Base-by-base conservation (phyloP, 805 yeast species). In the Ogataea methanolica region DNA sequence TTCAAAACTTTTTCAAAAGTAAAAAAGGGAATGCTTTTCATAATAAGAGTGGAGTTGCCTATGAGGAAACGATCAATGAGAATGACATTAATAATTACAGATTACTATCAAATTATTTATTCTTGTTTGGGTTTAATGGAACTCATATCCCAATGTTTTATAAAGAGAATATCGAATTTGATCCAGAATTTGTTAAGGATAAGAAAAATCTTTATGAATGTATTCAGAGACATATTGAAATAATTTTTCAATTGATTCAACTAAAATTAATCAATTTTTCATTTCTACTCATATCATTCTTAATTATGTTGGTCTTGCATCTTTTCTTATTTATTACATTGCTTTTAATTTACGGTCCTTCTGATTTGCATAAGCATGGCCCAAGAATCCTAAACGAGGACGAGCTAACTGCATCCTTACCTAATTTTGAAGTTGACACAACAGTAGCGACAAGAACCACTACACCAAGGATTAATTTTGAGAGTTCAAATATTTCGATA, bases 191-290 rank as follows among this genome's bases (percentile, higher is more conserved):
- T 14, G 39, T 47, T 29, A 44, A 39, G 22, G 43, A 45, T 14
- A 51, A 53, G 29, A 42, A 37, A 15, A 47, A 44, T n/a, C 42
- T 52, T n/a, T 60, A 58, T 43, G 44, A 41, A n/a, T 45, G 40
- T 33, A 56, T 60, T 16, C 54, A 55, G 35, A 45, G 41, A 5
- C 42, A 57, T 26, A 46, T 52, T 7, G 42, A 44, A 17, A 46
- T 46, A 14, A 41, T 61, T 9, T 47, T 54, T 22, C 36, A 40
- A 7, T 42, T 62, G 16, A 47, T 59, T 15, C 53, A 53, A 26
- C 39, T 61, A 33, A 62, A 58, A 34, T 43, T 57, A 45, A 33
- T 59, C 31, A 62, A 58, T 39, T 61, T 58, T 43, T 42, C 48
- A 1, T 39, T 57, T 11, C 46, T 62, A 4, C 42, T 51, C 1